Evolutionary conservation across 225 moss, liverwort and hornwort genomes (phyloP), one percentile per base, ranked within the genome.

Genomic region (Neckera pumila): DNA sequence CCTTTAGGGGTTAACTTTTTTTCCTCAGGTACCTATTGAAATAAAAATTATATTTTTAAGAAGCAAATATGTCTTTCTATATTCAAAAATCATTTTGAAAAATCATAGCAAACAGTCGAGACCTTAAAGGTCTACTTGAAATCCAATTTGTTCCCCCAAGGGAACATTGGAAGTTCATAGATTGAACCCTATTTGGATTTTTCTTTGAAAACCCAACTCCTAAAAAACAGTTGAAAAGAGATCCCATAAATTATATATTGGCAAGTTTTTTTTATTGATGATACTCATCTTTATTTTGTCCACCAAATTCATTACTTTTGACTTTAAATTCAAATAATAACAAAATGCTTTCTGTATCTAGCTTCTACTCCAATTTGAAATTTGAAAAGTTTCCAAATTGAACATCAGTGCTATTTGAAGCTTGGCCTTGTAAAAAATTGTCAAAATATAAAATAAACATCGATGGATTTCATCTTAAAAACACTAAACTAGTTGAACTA

Each of bases 191-290:
- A 30, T 17, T 27, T 45, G 15, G 6, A 73, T 73, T 73, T 45
- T 1, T 45, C 30, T 73, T 45, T 7, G 17, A 73, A 45, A 45
- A 1, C 7, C 11, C 18, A 45, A 45, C 0, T 11, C 16, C 3
- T 34, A 76, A 21, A 33, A 14, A 53, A 76, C 0, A 0, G 0
- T 21, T 34, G 22, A 20, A 51, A 51, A 23, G 0, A 0, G 2
- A 49, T 34, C 9, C 22, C 0, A 76, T 14, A 2, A 76, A 53
- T 0, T 76, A 20, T 33, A 21, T 23, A 23, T 14, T 76, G 12
- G 14, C 5, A 13, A 34, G 16, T 51, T 53, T 36, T 47, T 47
- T 20, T 45, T 2, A 17, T 9, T 31, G 5, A 36, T 36, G 3
- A 6, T 22, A 1, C 1, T 16, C 54, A 77, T 36, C 2, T 77